Conservation (phyloP, 306 rosid genomes). For the Malus sieversii region DNA sequence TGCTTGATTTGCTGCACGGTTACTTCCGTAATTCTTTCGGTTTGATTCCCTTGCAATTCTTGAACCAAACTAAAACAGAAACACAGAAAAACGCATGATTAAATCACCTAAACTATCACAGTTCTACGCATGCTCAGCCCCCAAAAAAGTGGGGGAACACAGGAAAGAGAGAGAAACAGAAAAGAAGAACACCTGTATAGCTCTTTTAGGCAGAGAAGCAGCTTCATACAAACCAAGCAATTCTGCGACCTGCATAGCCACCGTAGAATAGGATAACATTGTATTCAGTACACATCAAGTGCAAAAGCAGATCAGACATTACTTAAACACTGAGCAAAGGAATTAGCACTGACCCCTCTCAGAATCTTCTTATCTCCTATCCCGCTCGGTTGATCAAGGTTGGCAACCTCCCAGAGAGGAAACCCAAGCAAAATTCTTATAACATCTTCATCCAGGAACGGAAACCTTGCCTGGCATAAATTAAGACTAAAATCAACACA, state of each 20-base stretch:
- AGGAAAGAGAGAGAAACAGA: neutral
- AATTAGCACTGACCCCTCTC: conserved; percentile 57
- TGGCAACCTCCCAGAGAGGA: conserved; percentile 85
- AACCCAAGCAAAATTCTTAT: conserved; percentile 50
- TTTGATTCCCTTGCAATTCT: conserved; percentile 95
- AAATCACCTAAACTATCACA: conserved; percentile 3
- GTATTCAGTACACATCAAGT: neutral
- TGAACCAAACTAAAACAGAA: conserved; percentile 72
- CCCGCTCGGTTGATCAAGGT: conserved; percentile 90
- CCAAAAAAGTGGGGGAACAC: neutral
- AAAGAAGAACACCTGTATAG: conserved; percentile 66
- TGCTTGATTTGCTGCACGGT: conserved; percentile 92
- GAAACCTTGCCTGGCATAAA: conserved; percentile 71
- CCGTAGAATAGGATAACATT: neutral
- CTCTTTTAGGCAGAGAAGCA: conserved; percentile 87
- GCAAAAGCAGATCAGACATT: neutral
- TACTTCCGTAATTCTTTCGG: conserved; percentile 80
- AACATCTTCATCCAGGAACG: conserved; percentile 95
- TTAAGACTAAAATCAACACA: conserved; percentile 1
- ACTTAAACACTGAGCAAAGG: neutral
- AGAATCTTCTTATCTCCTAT: conserved; percentile 82
- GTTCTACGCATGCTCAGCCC: neutral
- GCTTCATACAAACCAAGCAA: conserved; percentile 86
- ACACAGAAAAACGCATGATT: conserved; percentile 6
- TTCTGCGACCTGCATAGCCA: conserved; percentile 61